Percentiles rank a stretch among this genome's conserved stretches.
Conservation (phyloP, 768 basidiomycete genomes). For the Collybiopsis confluens region DNA sequence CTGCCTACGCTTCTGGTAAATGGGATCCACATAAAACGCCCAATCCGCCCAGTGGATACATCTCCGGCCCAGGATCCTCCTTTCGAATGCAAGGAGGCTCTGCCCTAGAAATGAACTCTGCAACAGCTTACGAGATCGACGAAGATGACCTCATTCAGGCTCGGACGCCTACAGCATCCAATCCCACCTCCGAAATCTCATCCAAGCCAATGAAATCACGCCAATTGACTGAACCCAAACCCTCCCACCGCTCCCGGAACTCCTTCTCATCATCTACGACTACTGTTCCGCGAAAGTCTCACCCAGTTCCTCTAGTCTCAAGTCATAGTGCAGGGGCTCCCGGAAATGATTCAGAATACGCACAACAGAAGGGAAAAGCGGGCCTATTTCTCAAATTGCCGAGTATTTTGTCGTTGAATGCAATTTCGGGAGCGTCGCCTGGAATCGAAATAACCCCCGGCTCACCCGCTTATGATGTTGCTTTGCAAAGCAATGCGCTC, state of each 20-base stretch:
- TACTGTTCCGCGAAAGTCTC: neutral
- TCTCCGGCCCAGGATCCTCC: neutral
- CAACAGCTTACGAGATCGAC: neutral
- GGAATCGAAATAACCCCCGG: neutral
- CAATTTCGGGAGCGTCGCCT: neutral
- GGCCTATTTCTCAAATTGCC: constrained; percentile 5
- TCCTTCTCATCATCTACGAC: constrained; percentile 23
- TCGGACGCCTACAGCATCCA: constrained; percentile 1
- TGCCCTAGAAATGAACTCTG: neutral
- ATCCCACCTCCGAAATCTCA: neutral
- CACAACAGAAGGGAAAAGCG: constrained; percentile 3
- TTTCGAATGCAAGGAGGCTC: neutral
- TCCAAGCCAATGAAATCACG: neutral
- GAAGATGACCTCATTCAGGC: neutral
- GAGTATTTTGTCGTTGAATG: neutral
- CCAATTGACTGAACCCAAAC: constrained; percentile 1
- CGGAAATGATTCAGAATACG: neutral
- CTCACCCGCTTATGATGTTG: neutral
- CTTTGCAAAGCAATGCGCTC: constrained; percentile 8
- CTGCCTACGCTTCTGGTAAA: constrained; percentile 69
- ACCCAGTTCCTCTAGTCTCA: neutral
- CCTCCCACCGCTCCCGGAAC: constrained; percentile 28
- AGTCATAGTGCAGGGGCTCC: neutral
- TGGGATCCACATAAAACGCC: constrained; percentile 80
- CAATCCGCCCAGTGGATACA: constrained; percentile 41